phyloP scores from a whole-genome alignment of 495 filamentous ascomycete species.

The Penicillium dipodomyicola region DNA sequence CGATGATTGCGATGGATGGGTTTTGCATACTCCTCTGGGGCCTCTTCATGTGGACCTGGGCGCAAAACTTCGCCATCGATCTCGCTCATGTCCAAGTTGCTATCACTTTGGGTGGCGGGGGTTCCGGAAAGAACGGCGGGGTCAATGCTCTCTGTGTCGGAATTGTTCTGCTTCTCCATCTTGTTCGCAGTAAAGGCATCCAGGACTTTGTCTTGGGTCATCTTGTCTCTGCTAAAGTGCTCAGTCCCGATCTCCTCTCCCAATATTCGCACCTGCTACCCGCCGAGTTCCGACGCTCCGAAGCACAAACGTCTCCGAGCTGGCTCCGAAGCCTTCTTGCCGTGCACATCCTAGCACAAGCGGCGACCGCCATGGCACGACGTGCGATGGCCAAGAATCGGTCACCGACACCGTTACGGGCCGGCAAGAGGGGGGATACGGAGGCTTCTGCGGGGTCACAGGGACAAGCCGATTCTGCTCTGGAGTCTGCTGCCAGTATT shows the following conservation, averaged over 20 bases:
- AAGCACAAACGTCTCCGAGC: slow-evolving; percentile 49
- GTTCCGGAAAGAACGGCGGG: slow-evolving; percentile 69
- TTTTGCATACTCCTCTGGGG: slow-evolving; percentile 78
- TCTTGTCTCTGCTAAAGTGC: slow-evolving; percentile 45
- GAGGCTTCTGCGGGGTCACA: slow-evolving; percentile 55
- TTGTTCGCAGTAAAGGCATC: slow-evolving; percentile 60
- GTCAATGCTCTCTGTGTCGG: slow-evolving; percentile 71
- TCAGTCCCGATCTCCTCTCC: slow-evolving; percentile 45
- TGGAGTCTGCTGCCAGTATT: slow-evolving; percentile 46
- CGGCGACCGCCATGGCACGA: slow-evolving; percentile 52
- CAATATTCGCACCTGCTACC: slow-evolving; percentile 46
- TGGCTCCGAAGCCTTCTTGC: slow-evolving; percentile 66
- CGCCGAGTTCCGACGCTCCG: slow-evolving; percentile 42
- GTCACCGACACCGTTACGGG: slow-evolving; percentile 39
- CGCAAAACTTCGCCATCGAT: slow-evolving; percentile 86
- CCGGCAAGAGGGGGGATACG: slow-evolving; percentile 54
- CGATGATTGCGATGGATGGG: slow-evolving; percentile 76
- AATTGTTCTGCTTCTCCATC: slow-evolving; percentile 69
- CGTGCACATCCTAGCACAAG: slow-evolving; percentile 88
- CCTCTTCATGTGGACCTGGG: slow-evolving; percentile 82
- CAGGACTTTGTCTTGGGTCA: slow-evolving; percentile 50
- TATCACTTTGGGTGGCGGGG: slow-evolving; percentile 85
- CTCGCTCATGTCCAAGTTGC: slow-evolving; percentile 96
- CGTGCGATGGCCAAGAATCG: slow-evolving; percentile 52
- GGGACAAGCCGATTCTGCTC: slow-evolving; percentile 43